Percentiles rank a stretch among this genome's conserved stretches.
Conservation (phyloP, 768 basidiomycete species). For the Leccinum rimulosum region DNA sequence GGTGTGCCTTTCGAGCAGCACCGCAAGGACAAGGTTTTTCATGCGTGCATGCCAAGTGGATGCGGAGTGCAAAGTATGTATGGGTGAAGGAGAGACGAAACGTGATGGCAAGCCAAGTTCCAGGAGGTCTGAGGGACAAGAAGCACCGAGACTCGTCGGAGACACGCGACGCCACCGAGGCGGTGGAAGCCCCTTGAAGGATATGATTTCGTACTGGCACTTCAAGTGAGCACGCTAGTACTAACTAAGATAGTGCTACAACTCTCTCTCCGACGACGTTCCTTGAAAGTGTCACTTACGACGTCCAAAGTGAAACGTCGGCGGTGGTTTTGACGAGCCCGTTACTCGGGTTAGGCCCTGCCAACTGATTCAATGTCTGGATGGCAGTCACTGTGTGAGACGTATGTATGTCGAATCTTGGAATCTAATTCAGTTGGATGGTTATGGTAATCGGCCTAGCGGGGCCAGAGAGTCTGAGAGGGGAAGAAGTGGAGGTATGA, state of each 20-base stretch:
- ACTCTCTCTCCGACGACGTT: not conserved
- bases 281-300: not conserved
- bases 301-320: not conserved
- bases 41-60: not conserved
- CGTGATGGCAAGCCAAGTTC: not conserved
- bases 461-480: not conserved
- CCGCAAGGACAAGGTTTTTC: slow-evolving; percentile 32
- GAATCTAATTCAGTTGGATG: not conserved
- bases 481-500: not conserved
- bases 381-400: not conserved
- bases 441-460: not conserved
- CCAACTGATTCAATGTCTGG: not conserved
- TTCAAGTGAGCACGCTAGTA: not conserved
- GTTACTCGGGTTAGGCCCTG: not conserved
- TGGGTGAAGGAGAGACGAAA: slow-evolving; percentile 2
- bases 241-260: not conserved
- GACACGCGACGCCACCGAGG: not conserved
- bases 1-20: slow-evolving; percentile 25
- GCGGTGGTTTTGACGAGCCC: not conserved
- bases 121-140: not conserved
- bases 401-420: not conserved
- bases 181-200: not conserved
- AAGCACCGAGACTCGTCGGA: not conserved
- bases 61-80: not conserved
- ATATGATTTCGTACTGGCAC: not conserved